Evolutionary conservation across 2,329 filamentous ascomycete genomes (phyloP).

Genomic region (Chaetothyriales sp.): DNA sequence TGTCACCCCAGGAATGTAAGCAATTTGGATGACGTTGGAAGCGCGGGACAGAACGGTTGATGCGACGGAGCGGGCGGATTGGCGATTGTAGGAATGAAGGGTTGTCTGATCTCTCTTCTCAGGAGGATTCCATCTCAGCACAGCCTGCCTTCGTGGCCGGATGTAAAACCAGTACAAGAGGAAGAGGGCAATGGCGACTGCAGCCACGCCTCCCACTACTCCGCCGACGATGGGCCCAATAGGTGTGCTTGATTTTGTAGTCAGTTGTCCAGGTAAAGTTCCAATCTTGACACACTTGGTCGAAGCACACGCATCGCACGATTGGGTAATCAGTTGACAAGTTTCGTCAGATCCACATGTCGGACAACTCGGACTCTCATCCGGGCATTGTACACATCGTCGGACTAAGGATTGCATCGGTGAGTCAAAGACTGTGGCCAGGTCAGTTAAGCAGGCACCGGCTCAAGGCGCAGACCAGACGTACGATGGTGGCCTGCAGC

Average conservation of each 20-base stretch:
- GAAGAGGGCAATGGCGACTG: conserved; percentile 61
- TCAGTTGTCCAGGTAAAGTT: conserved; percentile 24
- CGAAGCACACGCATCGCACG: conserved; percentile 47
- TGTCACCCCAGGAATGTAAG: conserved; percentile 93
- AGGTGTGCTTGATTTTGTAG: conserved; percentile 19
- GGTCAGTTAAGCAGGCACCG: background rate
- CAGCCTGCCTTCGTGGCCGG: conserved; percentile 49
- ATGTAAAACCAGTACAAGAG: conserved; percentile 80
- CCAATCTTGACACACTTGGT: conserved; percentile 40
- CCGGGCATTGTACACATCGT: conserved; percentile 46
- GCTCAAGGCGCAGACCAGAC: conserved; percentile 4
- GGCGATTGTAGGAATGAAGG: conserved; percentile 46
- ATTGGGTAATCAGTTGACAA: conserved; percentile 46
- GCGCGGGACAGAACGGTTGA: conserved; percentile 90
- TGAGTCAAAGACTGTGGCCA: conserved; percentile 18
- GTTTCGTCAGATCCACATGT: conserved; percentile 40
- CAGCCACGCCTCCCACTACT: conserved; percentile 69
- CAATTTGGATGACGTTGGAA: conserved; percentile 98
- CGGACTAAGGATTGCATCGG: conserved; percentile 34
- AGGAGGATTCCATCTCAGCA: conserved; percentile 43
- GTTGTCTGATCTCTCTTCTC: conserved; percentile 45
- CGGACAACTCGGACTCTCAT: conserved; percentile 44
- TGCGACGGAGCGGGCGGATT: conserved; percentile 78
- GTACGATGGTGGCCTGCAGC: background rate
- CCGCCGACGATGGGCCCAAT: conserved; percentile 82